Evolutionary conservation across 2,329 filamentous ascomycete species (phyloP).

Genomic region (Xylaria hypoxylon): DNA sequence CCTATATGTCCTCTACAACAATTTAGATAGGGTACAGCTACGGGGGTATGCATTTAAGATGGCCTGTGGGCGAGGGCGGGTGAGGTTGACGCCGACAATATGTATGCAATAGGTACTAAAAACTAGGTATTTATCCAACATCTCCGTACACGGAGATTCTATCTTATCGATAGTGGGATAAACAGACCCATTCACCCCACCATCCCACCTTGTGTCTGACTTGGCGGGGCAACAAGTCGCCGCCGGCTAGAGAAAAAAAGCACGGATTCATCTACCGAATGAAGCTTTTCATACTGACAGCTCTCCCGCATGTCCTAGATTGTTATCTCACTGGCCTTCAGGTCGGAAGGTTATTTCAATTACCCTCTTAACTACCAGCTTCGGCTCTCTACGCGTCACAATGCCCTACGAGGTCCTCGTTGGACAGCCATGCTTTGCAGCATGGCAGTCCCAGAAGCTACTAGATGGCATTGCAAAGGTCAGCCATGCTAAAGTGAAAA

Average conservation of each 20-base stretch:
- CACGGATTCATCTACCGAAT: conserved; percentile 11
- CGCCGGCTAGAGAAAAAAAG: conserved; percentile 22
- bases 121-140: not conserved
- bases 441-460: conserved; percentile 59
- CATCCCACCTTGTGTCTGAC: conserved; percentile 33
- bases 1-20: too few relatives aligned
- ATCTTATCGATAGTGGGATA: conserved; percentile 35
- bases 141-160: conserved; percentile 23
- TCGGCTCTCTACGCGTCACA: conserved; percentile 21
- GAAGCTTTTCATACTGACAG: conserved; percentile 5
- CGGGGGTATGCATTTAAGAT: not conserved
- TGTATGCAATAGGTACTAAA: too few relatives aligned
- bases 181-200: conserved; percentile 28
- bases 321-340: conserved; percentile 15
- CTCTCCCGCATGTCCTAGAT: conserved; percentile 21
- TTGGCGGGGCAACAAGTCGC: conserved; percentile 32
- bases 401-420: conserved; percentile 49
- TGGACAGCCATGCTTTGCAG: conserved; percentile 62
- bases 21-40: not conserved
- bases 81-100: too few relatives aligned
- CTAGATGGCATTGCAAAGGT: conserved; percentile 57
- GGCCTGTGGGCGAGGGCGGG: too few relatives aligned
- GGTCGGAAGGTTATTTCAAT: conserved; percentile 21
- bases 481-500: conserved; percentile 57
- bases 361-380: conserved; percentile 6